Conservation (phyloP, 352 stramenopile genomes). For the Globisporangium okanoganense region DNA sequence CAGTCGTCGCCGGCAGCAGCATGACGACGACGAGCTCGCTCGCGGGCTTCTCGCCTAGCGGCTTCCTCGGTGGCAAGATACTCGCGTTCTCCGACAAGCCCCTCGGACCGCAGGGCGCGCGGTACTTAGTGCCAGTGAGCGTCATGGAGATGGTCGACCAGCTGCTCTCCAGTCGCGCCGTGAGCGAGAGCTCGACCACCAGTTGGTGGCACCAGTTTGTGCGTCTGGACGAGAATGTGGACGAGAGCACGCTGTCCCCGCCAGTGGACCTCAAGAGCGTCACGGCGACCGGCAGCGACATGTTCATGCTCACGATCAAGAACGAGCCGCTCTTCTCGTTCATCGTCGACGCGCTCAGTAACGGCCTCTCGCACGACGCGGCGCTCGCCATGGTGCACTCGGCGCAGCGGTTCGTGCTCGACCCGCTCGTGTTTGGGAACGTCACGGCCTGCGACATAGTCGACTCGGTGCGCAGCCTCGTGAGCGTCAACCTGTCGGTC, state of each 20-base stretch:
- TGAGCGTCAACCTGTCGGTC: conserved; percentile 30
- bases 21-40: background rate
- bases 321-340: conserved; percentile 36
- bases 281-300: conserved; percentile 1
- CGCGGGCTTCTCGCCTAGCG: conserved; percentile 14
- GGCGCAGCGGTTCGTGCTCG: conserved; percentile 25
- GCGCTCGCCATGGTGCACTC: conserved; percentile 35
- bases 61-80: conserved; percentile 17
- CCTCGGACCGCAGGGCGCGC: conserved; percentile 5
- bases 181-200: background rate
- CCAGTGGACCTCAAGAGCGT: conserved; percentile 13
- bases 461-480: conserved; percentile 28
- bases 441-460: conserved; percentile 21
- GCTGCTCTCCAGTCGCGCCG: conserved; percentile 23
- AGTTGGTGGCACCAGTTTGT: conserved; percentile 32
- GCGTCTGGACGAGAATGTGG: conserved; percentile 26
- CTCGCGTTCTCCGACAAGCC: conserved; percentile 14
- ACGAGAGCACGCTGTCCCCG: conserved; percentile 8
- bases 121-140: conserved; percentile 24
- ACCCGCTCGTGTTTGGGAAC: conserved; percentile 15
- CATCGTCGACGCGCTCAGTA: conserved; percentile 26
- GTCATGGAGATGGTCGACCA: conserved; percentile 42
- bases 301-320: conserved; percentile 24
- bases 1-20: background rate
- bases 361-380: conserved; percentile 22